Conservation (phyloP, 352 stramenopile genomes). For the Saprolegnia parasitica region DNA sequence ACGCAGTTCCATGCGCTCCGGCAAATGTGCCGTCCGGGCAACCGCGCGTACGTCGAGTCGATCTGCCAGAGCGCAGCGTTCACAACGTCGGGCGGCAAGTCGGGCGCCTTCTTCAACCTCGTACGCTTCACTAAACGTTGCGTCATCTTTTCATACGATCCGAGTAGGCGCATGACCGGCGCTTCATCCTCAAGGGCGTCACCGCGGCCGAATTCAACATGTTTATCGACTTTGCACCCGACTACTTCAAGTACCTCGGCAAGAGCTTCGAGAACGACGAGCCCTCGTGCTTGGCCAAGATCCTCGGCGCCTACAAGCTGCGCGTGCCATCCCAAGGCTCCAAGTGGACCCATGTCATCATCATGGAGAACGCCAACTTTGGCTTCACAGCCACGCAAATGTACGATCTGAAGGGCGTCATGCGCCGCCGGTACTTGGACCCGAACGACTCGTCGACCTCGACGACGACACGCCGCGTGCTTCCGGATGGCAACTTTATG, state of each 20-base stretch:
- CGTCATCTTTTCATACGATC: too few species aligned
- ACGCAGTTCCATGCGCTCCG: constrained; percentile 79
- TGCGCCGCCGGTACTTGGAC: constrained; percentile 47
- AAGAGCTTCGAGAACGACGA: constrained; percentile 50
- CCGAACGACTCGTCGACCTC: constrained; percentile 33
- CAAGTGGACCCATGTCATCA: constrained; percentile 76
- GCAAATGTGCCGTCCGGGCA: constrained; percentile 55
- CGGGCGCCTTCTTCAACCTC: constrained; percentile 81
- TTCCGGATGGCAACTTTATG: constrained; percentile 76
- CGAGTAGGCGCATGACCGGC: constrained; percentile 77
- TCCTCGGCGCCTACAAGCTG: constrained; percentile 78
- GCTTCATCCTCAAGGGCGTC: constrained; percentile 81
- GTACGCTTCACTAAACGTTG: too few species aligned
- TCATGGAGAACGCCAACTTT: constrained; percentile 85
- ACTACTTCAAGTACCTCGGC: constrained; percentile 85
- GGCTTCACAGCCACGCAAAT: constrained; percentile 71
- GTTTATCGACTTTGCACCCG: constrained; percentile 84
- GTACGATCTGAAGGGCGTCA: constrained; percentile 84
- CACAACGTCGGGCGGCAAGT: constrained; percentile 79
- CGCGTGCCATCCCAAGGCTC: constrained; percentile 32
- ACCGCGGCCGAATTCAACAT: constrained; percentile 86
- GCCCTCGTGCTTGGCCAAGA: constrained; percentile 77
- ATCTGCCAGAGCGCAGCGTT: constrained; percentile 70
- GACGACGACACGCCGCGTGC: constrained; percentile 43
- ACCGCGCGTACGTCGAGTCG: constrained; percentile 76